These are phyloP conservation scores for Cercospora sojina DNA, from an alignment of 2,329 filamentous ascomycete species.

Conservation along the genomic window DNA sequence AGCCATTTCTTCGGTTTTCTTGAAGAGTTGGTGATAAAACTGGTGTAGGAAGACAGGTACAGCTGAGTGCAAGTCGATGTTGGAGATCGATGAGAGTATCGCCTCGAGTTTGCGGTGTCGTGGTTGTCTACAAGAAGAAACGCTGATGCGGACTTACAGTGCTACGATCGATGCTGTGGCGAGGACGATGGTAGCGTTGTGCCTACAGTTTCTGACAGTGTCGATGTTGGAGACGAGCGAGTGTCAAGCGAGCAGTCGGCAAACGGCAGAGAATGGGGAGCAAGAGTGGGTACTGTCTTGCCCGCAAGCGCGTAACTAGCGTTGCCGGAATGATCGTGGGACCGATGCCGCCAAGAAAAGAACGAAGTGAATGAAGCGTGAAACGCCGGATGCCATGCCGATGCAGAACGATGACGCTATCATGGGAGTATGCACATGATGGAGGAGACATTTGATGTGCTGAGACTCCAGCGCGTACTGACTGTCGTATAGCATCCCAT, in stretches of 20 bases:
- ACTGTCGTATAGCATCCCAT: not conserved
- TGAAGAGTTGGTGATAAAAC: not conserved
- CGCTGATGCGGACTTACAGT: not conserved
- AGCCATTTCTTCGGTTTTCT: not conserved
- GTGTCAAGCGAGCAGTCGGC: not conserved
- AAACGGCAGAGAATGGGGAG: not conserved
- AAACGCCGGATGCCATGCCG: not conserved
- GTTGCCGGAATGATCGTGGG: not conserved
- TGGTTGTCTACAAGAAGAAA: not conserved
- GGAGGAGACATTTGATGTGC: not conserved
- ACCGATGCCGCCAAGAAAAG: not conserved
- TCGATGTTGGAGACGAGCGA: not conserved
- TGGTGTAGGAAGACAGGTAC: not conserved
- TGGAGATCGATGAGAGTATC: not conserved
- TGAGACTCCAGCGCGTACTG: not conserved
- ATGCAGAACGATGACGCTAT: not conserved
- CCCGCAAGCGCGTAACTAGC: not conserved
- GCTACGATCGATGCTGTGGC: not conserved
- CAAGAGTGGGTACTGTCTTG: not conserved
- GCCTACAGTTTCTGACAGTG: not conserved
- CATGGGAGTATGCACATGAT: not conserved
- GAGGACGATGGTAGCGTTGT: not conserved
- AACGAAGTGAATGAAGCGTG: not conserved
- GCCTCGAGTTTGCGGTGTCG: not conserved
- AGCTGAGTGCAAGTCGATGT: not conserved